A percentile compares a stretch with the other conserved stretches of the same genome.
These are phyloP conservation scores for Suillus subaureus DNA, from an alignment of 768 basidiomycete species.

Conservation along the genomic window DNA sequence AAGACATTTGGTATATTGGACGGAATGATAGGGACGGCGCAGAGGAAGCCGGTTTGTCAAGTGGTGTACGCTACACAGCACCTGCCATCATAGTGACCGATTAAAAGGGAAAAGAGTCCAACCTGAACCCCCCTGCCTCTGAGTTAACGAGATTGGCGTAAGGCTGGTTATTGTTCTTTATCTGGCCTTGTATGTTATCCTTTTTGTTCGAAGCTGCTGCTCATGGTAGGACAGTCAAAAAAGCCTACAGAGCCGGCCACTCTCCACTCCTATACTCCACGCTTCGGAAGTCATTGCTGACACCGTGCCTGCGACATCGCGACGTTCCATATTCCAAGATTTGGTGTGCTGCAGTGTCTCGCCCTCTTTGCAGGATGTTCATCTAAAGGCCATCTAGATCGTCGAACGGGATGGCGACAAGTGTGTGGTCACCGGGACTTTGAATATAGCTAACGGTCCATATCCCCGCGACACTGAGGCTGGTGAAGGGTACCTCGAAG, in stretches of 20 bases:
- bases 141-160: not conserved
- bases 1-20: not conserved
- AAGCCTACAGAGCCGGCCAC: not conserved
- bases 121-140: not conserved
- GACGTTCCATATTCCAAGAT: not conserved
- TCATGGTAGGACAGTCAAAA: not conserved
- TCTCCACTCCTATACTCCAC: too few species aligned
- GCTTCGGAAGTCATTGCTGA: not conserved
- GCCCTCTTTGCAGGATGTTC: not conserved
- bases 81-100: not conserved
- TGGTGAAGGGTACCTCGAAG: not conserved
- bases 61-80: not conserved
- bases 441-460: not conserved
- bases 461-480: not conserved
- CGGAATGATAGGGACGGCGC: not conserved
- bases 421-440: too few species aligned
- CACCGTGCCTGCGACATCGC: too few species aligned
- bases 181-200: not conserved
- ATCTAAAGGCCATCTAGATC: not conserved
- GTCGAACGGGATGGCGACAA: not conserved
- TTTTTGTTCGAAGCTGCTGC: not conserved
- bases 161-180: not conserved
- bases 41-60: not conserved
- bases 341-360: not conserved
- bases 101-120: not conserved